phyloP scores from a whole-genome alignment of 192 early-diverging fungal species.

The Pecoramyces ruminantium region DNA sequence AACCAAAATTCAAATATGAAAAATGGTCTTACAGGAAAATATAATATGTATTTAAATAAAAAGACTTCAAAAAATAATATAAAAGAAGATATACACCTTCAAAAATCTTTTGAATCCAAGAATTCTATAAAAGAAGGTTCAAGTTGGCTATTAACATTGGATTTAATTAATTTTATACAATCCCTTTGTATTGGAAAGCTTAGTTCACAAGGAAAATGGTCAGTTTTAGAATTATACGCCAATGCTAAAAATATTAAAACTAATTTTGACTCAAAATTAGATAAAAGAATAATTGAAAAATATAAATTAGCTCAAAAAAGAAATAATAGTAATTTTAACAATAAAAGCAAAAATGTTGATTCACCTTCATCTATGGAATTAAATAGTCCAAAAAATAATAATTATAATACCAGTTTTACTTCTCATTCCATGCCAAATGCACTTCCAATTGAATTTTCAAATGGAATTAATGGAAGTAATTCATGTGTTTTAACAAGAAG shows the following conservation, averaged over 20 bases:
- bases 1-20: not conserved
- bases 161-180: not conserved
- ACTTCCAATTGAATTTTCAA: not conserved
- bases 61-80: not conserved
- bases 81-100: not conserved
- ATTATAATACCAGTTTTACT: too few relatives aligned
- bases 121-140: not conserved
- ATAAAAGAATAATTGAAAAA: not conserved
- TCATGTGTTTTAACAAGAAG: not conserved
- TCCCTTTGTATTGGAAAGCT: not conserved
- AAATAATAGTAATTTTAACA: too few relatives aligned
- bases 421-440: too few relatives aligned
- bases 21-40: not conserved
- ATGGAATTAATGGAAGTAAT: not conserved
- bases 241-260: not conserved
- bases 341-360: not conserved
- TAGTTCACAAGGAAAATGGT: not conserved
- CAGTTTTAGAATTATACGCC: not conserved
- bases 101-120: not conserved
- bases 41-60: not conserved
- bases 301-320: not conserved
- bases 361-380: not conserved
- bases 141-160: not conserved
- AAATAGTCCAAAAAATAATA: not conserved
- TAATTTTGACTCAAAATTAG: not conserved